Percentiles rank a stretch among this genome's conserved stretches.
phyloP scores from a whole-genome alignment of 352 stramenopile species.

The Globisporangium carolinianum region DNA sequence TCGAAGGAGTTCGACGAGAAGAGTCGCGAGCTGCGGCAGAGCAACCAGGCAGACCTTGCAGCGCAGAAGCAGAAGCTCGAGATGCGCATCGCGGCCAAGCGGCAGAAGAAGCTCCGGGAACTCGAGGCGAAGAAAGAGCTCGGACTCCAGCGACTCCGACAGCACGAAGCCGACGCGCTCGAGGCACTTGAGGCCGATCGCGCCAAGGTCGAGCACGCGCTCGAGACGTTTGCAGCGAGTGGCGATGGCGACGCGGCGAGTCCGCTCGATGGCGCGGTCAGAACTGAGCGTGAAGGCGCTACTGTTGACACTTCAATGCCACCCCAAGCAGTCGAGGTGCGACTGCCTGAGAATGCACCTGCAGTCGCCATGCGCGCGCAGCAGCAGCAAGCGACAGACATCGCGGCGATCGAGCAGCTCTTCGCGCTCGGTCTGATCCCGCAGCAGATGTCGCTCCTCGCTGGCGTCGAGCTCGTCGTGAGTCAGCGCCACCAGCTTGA shows the following conservation, averaged over 20 bases:
- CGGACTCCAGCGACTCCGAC: constrained; percentile 39
- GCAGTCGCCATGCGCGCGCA: not conserved
- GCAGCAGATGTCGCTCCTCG: constrained; percentile 40
- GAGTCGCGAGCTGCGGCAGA: constrained; percentile 40
- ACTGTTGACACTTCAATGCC: not conserved
- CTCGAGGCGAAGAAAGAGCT: constrained; percentile 60
- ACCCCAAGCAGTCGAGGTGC: not conserved
- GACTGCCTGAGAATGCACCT: not conserved
- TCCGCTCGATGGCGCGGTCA: not conserved
- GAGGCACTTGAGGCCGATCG: constrained; percentile 27
- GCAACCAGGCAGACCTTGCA: constrained; percentile 44
- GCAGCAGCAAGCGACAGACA: constrained; percentile 36
- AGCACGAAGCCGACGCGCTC: constrained; percentile 36
- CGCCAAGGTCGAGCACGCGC: constrained; percentile 17
- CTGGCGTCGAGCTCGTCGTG: constrained; percentile 49
- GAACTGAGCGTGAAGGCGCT: too few relatives aligned
- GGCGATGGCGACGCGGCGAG: not conserved
- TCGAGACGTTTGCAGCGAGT: constrained; percentile 7
- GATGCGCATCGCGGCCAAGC: constrained; percentile 64
- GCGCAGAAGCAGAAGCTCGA: constrained; percentile 70
- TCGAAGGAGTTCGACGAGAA: constrained; percentile 61
- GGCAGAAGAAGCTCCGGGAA: constrained; percentile 67
- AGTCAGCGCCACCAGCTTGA: constrained; percentile 49
- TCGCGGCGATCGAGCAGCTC: constrained; percentile 49
- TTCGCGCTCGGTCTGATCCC: constrained; percentile 43